Evolutionary conservation across 2,329 filamentous ascomycete species (phyloP).

Genomic region (Anisogramma anomala): DNA sequence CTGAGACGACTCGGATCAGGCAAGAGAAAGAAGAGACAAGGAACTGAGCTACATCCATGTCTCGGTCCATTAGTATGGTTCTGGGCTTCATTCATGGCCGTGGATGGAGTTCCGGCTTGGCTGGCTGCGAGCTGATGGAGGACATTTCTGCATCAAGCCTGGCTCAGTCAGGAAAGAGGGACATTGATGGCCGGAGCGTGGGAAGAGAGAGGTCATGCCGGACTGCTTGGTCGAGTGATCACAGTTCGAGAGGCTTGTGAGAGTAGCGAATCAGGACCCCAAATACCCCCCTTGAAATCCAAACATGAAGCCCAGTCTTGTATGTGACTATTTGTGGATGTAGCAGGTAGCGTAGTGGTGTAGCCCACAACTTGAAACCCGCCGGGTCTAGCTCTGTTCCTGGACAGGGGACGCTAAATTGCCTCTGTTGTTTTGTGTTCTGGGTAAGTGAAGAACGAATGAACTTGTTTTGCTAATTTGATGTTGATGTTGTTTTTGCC

Average conservation of each 20-base stretch:
- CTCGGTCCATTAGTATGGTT: slow-evolving; percentile 5
- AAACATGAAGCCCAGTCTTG: background rate
- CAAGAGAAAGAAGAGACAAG: slow-evolving; percentile 1
- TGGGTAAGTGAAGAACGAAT: no score
- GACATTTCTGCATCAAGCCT: slow-evolving; percentile 4
- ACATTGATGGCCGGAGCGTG: slow-evolving; percentile 2
- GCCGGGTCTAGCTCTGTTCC: no score
- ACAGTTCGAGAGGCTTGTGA: slow-evolving; percentile 11
- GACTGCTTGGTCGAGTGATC: slow-evolving; percentile 16
- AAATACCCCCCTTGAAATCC: background rate
- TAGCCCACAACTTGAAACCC: no score
- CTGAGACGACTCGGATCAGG: slow-evolving; percentile 7
- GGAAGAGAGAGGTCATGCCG: slow-evolving; percentile 9
- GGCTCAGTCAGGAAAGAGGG: background rate
- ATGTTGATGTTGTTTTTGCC: no score
- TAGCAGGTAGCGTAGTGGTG: no score
- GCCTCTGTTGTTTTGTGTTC: no score
- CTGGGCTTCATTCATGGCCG: slow-evolving; percentile 1
- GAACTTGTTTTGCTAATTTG: no score
- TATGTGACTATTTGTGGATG: no score
- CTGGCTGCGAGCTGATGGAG: slow-evolving; percentile 5
- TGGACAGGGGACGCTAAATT: no score
- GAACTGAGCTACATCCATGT: slow-evolving; percentile 7
- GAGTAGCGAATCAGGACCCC: slow-evolving; percentile 12
- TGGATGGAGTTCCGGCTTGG: slow-evolving; percentile 4